A percentile compares a stretch with the other conserved stretches of the same genome.
Evolutionary conservation across 345 rosid species (phyloP).

Genomic region (Bruguiera gymnorhiza): DNA sequence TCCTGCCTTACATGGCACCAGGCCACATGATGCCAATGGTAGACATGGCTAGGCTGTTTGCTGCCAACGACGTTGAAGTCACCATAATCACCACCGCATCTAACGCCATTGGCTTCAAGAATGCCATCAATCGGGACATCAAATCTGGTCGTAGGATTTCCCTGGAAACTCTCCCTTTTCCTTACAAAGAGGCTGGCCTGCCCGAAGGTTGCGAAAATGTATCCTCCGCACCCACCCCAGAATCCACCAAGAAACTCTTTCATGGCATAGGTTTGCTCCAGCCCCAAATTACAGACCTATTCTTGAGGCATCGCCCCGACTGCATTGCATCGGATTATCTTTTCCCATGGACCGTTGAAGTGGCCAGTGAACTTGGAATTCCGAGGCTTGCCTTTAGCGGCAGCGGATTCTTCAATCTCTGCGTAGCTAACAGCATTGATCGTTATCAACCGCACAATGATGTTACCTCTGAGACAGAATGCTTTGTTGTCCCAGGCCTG

Average conservation of each 20-base stretch:
- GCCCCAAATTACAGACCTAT: slow-evolving; percentile 11
- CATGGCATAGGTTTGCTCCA: slow-evolving; percentile 23
- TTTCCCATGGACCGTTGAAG: slow-evolving; percentile 25
- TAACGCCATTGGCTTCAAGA: slow-evolving; percentile 24
- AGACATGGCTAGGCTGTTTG: slow-evolving; percentile 32
- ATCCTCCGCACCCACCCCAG: slow-evolving; percentile 18
- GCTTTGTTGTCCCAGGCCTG: slow-evolving; percentile 6
- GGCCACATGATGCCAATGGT: slow-evolving; percentile 45
- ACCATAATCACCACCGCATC: slow-evolving; percentile 29
- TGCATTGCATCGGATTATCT: slow-evolving; percentile 37
- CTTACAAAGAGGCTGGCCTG: slow-evolving; percentile 23
- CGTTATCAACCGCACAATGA: neutral
- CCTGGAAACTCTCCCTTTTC: slow-evolving; percentile 21
- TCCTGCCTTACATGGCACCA: slow-evolving; percentile 41
- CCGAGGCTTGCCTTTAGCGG: slow-evolving; percentile 10
- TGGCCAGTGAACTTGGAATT: slow-evolving; percentile 15
- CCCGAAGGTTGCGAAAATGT: slow-evolving; percentile 36
- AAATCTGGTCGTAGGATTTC: slow-evolving; percentile 21
- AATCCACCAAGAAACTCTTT: slow-evolving; percentile 19
- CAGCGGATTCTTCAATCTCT: neutral
- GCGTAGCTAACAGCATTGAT: neutral
- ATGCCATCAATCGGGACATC: slow-evolving; percentile 18
- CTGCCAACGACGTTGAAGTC: slow-evolving; percentile 21
- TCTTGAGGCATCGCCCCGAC: slow-evolving; percentile 19
- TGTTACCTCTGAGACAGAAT: slow-evolving; percentile 5